Conservation (phyloP, 2,329 filamentous ascomycete species). For the Ceratocystis harringtonii region DNA sequence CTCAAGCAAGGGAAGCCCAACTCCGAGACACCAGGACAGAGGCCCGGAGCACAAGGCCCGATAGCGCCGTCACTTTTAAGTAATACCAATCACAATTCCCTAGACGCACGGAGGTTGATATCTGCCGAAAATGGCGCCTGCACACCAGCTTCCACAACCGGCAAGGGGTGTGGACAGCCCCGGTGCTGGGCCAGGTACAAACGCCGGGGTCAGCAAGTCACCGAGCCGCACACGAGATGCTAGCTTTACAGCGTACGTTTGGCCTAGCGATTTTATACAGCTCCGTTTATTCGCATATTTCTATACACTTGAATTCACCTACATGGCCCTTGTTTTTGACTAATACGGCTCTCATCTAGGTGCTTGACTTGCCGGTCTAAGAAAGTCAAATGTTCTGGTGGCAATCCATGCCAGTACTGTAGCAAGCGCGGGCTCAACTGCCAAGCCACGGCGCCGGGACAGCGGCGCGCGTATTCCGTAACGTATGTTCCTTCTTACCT, state of each 20-base stretch:
- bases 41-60: too few relatives aligned
- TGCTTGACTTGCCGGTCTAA: slow-evolving; percentile 17
- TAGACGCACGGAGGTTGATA: neutral
- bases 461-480: slow-evolving; percentile 15
- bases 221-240: slow-evolving; percentile 32
- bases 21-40: too few relatives aligned
- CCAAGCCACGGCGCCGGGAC: slow-evolving; percentile 12
- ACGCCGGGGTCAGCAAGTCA: slow-evolving; percentile 29
- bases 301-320: neutral
- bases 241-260: slow-evolving; percentile 36
- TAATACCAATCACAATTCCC: too few relatives aligned
- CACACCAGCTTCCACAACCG: neutral
- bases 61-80: too few relatives aligned
- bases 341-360: slow-evolving; percentile 1
- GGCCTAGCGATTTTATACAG: slow-evolving; percentile 23
- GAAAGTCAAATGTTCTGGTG: slow-evolving; percentile 17
- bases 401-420: slow-evolving; percentile 15
- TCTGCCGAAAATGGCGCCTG: neutral
- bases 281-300: neutral
- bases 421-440: slow-evolving; percentile 16
- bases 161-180: neutral
- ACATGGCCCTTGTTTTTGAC: neutral
- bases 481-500: slow-evolving; percentile 11
- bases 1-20: too few relatives aligned
- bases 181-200: neutral